Conservation (phyloP, 2,329 filamentous ascomycete species). For the Talaromyces sp. region DNA sequence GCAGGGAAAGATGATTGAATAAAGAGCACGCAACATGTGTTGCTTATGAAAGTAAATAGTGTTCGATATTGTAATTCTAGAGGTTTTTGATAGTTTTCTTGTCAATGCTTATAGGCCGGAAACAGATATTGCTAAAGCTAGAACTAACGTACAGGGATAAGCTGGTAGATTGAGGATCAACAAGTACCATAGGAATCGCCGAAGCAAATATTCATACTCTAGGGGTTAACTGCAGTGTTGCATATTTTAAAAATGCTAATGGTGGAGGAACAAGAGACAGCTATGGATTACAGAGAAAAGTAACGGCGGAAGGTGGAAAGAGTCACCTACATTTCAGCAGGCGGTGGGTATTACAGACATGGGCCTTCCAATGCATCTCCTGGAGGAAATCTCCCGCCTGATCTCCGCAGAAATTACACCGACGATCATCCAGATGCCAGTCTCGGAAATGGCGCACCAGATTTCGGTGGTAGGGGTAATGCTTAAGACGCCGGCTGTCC, state of each 20-base stretch:
- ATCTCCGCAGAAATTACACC: conserved; percentile 12
- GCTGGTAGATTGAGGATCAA: neutral
- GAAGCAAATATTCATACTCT: neutral
- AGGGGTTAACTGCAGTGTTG: conserved; percentile 1
- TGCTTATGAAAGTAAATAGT: too few species aligned
- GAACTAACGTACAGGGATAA: conserved; percentile 6
- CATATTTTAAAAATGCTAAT: conserved; percentile 4
- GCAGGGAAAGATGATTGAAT: neutral
- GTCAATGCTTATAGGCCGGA: neutral
- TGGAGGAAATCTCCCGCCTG: neutral
- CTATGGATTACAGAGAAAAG: neutral
- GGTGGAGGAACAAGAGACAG: neutral
- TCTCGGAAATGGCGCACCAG: conserved; percentile 14
- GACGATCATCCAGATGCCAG: conserved; percentile 8
- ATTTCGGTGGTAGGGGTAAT: conserved; percentile 7
- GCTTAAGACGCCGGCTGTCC: conserved; percentile 6
- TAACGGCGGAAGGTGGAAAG: neutral
- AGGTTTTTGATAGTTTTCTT: neutral
- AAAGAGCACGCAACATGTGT: neutral
- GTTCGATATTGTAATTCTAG: neutral
- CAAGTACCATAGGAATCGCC: neutral
- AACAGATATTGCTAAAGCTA: neutral
- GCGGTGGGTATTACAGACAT: neutral
- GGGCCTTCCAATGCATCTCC: conserved; percentile 12
- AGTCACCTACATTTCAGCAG: conserved; percentile 6